A percentile compares a stretch with the other conserved stretches of the same genome.
phyloP scores from a whole-genome alignment of 345 rosid species.

The Dipteronia sinensis region DNA sequence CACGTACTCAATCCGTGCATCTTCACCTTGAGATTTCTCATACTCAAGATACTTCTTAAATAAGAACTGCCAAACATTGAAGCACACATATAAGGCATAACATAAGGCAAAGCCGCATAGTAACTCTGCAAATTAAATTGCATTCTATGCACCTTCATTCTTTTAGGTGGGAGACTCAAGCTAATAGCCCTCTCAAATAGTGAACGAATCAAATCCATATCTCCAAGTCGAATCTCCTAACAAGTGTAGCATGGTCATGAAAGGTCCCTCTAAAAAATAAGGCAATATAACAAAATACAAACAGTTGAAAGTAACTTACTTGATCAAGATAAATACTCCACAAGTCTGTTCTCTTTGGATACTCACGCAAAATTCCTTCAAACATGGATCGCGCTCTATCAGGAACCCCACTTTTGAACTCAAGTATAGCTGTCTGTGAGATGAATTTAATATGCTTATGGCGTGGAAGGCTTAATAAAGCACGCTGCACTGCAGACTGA shows the following conservation, averaged over 20 bases:
- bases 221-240: conserved; percentile 86
- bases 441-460: conserved; percentile 86
- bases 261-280: conserved; percentile 4
- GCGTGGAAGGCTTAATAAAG: conserved; percentile 77
- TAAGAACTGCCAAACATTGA: conserved; percentile 58
- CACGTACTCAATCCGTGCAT: conserved; percentile 61
- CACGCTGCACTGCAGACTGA: conserved; percentile 69
- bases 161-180: conserved; percentile 82
- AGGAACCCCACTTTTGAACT: conserved; percentile 86
- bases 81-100: conserved; percentile 1
- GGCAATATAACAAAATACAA: not conserved
- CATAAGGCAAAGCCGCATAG: conserved; percentile 9
- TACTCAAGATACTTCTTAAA: conserved; percentile 84
- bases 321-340: conserved; percentile 98
- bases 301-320: conserved; percentile 38
- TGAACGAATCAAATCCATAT: conserved; percentile 59
- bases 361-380: conserved; percentile 83
- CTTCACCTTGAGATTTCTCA: conserved; percentile 68
- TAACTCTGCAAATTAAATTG: not conserved
- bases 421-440: conserved; percentile 80
- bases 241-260: conserved; percentile 14
- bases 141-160: conserved; percentile 63
- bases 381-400: conserved; percentile 89
- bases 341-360: conserved; percentile 92
- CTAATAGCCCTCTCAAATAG: conserved; percentile 89